phyloP scores from a whole-genome alignment of 1,284 basidiomycete species.

The Leccinum huronense region DNA sequence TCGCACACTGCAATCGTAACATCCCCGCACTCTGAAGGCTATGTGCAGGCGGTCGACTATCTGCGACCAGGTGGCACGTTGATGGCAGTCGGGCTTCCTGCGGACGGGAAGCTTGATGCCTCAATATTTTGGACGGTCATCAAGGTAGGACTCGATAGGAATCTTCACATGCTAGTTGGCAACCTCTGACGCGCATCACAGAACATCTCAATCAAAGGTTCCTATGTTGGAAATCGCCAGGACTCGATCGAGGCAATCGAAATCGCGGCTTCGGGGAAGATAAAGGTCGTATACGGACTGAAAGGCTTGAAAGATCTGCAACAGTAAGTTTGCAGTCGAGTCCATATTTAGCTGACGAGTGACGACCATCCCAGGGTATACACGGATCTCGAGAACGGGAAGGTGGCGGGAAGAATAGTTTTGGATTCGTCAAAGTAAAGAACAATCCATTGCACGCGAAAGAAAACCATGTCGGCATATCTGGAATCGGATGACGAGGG shows the following conservation, averaged over 20 bases:
- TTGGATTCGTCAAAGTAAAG: slow-evolving; percentile 45
- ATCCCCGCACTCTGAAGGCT: slow-evolving; percentile 57
- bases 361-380: slow-evolving; percentile 43
- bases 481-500: slow-evolving; percentile 55
- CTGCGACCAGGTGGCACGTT: slow-evolving; percentile 62
- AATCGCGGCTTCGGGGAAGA: slow-evolving; percentile 66
- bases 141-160: slow-evolving; percentile 2
- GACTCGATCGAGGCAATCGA: slow-evolving; percentile 72
- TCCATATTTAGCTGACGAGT: neutral
- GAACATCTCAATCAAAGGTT: slow-evolving; percentile 67
- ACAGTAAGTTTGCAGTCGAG: slow-evolving; percentile 38
- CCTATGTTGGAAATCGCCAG: slow-evolving; percentile 75
- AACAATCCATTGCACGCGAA: neutral
- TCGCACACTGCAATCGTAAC: slow-evolving; percentile 77
- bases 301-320: slow-evolving; percentile 56
- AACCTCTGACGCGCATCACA: slow-evolving; percentile 17
- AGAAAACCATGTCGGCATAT: slow-evolving; percentile 41
- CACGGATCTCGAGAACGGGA: slow-evolving; percentile 54
- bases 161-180: neutral
- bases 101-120: slow-evolving; percentile 55
- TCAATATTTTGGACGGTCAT: slow-evolving; percentile 78
- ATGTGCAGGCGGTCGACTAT: slow-evolving; percentile 71
- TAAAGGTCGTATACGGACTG: slow-evolving; percentile 56
- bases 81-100: slow-evolving; percentile 76
- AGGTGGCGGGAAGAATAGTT: slow-evolving; percentile 62